Evolutionary conservation across 2,329 filamentous ascomycete species (phyloP).

Genomic region (Dactylonectria macrodidyma): DNA sequence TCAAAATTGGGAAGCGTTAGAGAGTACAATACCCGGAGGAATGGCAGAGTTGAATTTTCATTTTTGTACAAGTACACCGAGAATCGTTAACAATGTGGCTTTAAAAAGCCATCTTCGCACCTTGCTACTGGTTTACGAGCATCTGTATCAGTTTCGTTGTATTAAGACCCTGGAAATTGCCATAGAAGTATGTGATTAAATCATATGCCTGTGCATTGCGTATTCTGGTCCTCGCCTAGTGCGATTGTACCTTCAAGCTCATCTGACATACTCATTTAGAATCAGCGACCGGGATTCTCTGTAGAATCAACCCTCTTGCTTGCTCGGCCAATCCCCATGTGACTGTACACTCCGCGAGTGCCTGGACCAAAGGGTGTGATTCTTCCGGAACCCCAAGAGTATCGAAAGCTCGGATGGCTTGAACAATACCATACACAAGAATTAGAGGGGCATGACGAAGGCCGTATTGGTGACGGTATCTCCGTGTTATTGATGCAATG

Average conservation of each 20-base stretch:
- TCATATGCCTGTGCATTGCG: too few relatives aligned
- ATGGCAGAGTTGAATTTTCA: background rate
- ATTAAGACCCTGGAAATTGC: too few relatives aligned
- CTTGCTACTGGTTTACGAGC: too few relatives aligned
- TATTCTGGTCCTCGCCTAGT: too few relatives aligned
- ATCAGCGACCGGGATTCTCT: background rate
- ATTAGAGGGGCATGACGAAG: slow-evolving; percentile 42
- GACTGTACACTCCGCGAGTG: slow-evolving; percentile 23
- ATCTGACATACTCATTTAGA: background rate
- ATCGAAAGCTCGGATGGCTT: slow-evolving; percentile 36
- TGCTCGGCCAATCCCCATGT: slow-evolving; percentile 27
- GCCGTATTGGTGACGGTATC: slow-evolving; percentile 42
- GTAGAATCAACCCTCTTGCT: slow-evolving; percentile 11
- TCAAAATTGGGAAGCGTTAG: too few relatives aligned
- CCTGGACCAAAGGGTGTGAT: slow-evolving; percentile 25
- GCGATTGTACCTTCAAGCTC: too few relatives aligned
- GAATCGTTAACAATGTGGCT: too few relatives aligned
- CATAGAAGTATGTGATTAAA: too few relatives aligned
- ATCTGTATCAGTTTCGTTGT: too few relatives aligned
- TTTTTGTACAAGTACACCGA: too few relatives aligned
- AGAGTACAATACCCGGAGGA: too few relatives aligned
- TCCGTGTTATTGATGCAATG: slow-evolving; percentile 38
- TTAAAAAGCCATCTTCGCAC: too few relatives aligned
- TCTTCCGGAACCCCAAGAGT: slow-evolving; percentile 14
- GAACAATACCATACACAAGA: slow-evolving; percentile 43